Evolutionary conservation across 2,329 filamentous ascomycete species (phyloP).

Genomic region (Ceratocystis cacaofunesta): DNA sequence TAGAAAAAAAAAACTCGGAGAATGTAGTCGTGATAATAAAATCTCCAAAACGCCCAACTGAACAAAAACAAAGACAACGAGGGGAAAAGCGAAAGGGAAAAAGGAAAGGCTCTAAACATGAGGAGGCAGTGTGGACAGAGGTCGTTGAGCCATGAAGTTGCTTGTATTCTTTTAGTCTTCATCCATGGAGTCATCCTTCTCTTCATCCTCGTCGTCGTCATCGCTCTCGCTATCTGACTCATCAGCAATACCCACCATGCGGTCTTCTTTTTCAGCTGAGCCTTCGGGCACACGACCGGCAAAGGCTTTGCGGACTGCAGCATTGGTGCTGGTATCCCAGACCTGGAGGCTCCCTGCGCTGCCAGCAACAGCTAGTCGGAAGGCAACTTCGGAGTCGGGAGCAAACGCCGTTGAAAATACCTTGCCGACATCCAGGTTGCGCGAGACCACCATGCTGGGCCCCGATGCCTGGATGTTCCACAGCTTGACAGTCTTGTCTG

Average conservation of each 20-base stretch:
- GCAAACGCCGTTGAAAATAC: slow-evolving; percentile 86
- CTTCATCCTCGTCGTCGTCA: slow-evolving; percentile 36
- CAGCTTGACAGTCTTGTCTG: slow-evolving; percentile 88
- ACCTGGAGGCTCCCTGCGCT: slow-evolving; percentile 87
- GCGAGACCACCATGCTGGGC: slow-evolving; percentile 77
- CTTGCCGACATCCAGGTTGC: slow-evolving; percentile 86
- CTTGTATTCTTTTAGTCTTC: slow-evolving; percentile 30
- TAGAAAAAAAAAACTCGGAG: slow-evolving; percentile 1
- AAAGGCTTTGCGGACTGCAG: slow-evolving; percentile 70
- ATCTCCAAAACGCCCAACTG: slow-evolving; percentile 7
- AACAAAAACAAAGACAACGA: neutral
- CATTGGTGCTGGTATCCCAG: slow-evolving; percentile 94
- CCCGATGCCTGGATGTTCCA: slow-evolving; percentile 78
- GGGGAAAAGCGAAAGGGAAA: neutral
- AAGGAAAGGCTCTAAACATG: neutral
- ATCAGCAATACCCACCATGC: slow-evolving; percentile 57
- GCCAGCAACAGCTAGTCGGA: slow-evolving; percentile 81
- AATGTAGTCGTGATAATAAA: slow-evolving; percentile 5
- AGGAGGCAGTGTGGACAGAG: neutral
- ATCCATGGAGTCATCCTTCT: slow-evolving; percentile 40
- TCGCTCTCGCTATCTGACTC: slow-evolving; percentile 53
- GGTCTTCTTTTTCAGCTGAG: slow-evolving; percentile 51
- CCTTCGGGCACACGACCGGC: slow-evolving; percentile 49
- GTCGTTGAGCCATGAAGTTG: no score
- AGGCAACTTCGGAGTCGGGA: slow-evolving; percentile 78